Conservation (phyloP, 495 filamentous ascomycete genomes). For the Tuber indicum region DNA sequence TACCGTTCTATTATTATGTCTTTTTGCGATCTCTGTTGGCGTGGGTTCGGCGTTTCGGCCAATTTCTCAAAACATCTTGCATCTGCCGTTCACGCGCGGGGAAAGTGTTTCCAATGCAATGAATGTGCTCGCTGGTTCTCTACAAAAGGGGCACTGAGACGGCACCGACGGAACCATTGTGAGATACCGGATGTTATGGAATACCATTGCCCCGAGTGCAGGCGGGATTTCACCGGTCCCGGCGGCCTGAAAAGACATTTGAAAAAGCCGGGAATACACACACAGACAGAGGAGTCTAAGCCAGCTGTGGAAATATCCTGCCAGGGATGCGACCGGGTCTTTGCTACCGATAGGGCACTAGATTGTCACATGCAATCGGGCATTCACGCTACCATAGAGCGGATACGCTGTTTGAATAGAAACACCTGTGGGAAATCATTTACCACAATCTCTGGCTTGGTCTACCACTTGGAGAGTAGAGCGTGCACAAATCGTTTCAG, state of each 20-base stretch:
- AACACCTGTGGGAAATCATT: not conserved
- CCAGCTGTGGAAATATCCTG: not conserved
- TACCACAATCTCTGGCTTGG: not conserved
- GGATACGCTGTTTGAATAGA: not conserved
- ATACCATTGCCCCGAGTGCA: not conserved
- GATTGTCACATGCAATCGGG: not conserved
- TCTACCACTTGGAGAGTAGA: not conserved
- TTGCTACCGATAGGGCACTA: not conserved
- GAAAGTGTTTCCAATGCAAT: not conserved
- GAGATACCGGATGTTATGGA: not conserved
- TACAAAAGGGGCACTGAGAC: not conserved
- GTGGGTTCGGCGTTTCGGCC: not conserved
- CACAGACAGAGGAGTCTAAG: not conserved
- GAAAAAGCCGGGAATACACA: not conserved
- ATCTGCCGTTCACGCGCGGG: not conserved
- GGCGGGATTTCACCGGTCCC: slow-evolving; percentile 1
- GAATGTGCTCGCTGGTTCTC: not conserved
- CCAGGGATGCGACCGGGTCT: not conserved
- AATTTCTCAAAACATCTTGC: slow-evolving; percentile 1
- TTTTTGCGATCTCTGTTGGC: slow-evolving; percentile 2
- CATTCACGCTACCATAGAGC: not conserved
- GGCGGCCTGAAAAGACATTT: not conserved
- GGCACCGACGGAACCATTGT: not conserved
- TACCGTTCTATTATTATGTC: not conserved
- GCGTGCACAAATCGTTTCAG: not conserved